phyloP scores from a whole-genome alignment of 768 basidiomycete genomes.

The Serendipita sp. region DNA sequence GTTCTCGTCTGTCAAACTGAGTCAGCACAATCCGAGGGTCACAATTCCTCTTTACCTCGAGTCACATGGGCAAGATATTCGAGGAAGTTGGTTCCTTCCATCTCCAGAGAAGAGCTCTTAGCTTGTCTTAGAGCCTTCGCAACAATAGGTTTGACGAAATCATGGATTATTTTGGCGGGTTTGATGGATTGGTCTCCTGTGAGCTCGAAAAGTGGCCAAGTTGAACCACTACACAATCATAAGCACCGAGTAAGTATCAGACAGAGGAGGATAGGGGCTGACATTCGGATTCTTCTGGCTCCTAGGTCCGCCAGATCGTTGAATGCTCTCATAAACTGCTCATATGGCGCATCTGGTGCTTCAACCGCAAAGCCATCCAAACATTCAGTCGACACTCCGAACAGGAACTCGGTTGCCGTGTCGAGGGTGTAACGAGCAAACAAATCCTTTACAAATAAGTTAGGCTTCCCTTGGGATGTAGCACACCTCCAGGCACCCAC shows the following conservation, averaged over 20 bases:
- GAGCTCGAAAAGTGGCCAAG: conserved; percentile 30
- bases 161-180: conserved; percentile 22
- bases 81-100: conserved; percentile 43
- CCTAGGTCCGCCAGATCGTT: conserved; percentile 7
- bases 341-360: background rate
- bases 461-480: background rate
- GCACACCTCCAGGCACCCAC: background rate
- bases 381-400: conserved; percentile 47
- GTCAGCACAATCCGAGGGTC: background rate
- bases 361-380: background rate
- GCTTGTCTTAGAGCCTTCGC: conserved; percentile 25
- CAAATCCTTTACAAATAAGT: conserved; percentile 33
- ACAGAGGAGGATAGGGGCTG: background rate
- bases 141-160: conserved; percentile 49
- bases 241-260: background rate
- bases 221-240: conserved; percentile 9
- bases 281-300: conserved; percentile 12
- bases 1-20: conserved; percentile 9
- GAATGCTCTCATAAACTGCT: conserved; percentile 11
- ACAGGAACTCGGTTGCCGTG: conserved; percentile 56
- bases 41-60: conserved; percentile 28
- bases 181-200: conserved; percentile 23
- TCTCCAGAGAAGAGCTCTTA: background rate
- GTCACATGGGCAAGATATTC: conserved; percentile 52
- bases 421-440: conserved; percentile 54